Evolutionary conservation across 2,329 filamentous ascomycete genomes (phyloP).

Genomic region (Colletotrichum spinosum): DNA sequence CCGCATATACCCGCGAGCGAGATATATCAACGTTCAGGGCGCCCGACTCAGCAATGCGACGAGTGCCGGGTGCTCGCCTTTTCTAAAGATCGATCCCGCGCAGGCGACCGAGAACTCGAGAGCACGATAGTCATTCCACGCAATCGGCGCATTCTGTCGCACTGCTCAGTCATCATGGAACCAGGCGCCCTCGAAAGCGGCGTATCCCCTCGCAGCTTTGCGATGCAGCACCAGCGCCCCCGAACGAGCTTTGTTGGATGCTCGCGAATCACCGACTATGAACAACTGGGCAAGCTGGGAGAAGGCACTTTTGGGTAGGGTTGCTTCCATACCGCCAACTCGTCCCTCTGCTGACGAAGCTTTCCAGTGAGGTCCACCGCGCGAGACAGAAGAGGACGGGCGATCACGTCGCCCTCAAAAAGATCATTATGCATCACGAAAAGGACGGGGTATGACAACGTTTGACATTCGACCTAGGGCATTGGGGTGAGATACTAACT

Average conservation of each 20-base stretch:
- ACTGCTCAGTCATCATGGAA: slow-evolving; percentile 31
- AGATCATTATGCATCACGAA: slow-evolving; percentile 99
- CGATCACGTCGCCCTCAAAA: slow-evolving; percentile 88
- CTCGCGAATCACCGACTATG: slow-evolving; percentile 84
- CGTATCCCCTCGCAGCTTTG: slow-evolving; percentile 67
- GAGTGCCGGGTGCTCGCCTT: neutral
- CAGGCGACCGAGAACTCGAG: slow-evolving; percentile 9
- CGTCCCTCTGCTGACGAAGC: slow-evolving; percentile 8
- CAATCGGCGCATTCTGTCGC: slow-evolving; percentile 27
- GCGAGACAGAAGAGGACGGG: slow-evolving; percentile 82
- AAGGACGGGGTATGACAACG: slow-evolving; percentile 84
- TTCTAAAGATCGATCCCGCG: neutral
- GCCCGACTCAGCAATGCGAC: slow-evolving; percentile 27
- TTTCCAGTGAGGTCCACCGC: slow-evolving; percentile 84
- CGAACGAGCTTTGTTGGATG: slow-evolving; percentile 81
- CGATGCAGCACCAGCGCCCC: slow-evolving; percentile 65
- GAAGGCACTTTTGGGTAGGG: slow-evolving; percentile 93
- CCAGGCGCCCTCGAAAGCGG: slow-evolving; percentile 43
- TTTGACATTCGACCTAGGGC: neutral
- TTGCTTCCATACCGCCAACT: slow-evolving; percentile 22
- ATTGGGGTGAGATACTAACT: slow-evolving; percentile 25
- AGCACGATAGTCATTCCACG: slow-evolving; percentile 15
- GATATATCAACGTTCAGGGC: neutral
- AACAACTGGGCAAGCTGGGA: slow-evolving; percentile 84
- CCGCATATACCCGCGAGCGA: neutral